A percentile compares a stretch with the other conserved stretches of the same genome.
Evolutionary conservation across 768 basidiomycete genomes (phyloP).

Genomic region (Daedaleopsis nitida): DNA sequence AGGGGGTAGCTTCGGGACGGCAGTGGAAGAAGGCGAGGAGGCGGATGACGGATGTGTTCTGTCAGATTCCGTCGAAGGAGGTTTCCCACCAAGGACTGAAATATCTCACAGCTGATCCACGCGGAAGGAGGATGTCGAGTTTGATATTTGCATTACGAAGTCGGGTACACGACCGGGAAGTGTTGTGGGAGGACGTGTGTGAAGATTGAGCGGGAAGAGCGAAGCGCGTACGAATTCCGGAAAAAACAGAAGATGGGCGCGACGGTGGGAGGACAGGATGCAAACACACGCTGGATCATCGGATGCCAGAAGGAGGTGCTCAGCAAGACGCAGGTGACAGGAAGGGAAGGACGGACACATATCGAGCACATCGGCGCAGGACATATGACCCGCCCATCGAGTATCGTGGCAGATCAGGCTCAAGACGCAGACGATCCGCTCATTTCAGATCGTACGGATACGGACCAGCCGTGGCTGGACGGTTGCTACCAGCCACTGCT

Average conservation of each 20-base stretch:
- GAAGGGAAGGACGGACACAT: constrained; percentile 1
- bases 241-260: constrained; percentile 8
- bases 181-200: constrained; percentile 4
- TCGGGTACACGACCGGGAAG: constrained; percentile 8
- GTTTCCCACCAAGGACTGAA: not conserved
- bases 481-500: no score
- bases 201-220: constrained; percentile 2
- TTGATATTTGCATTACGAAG: constrained; percentile 13
- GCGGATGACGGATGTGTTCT: not conserved
- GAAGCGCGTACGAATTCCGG: constrained; percentile 11
- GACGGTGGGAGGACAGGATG: constrained; percentile 2
- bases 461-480: constrained; percentile 3
- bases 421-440: constrained; percentile 17
- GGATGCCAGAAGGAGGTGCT: not conserved
- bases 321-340: constrained; percentile 9
- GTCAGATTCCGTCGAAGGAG: not conserved
- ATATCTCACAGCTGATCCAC: constrained; percentile 19
- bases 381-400: constrained; percentile 14
- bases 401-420: constrained; percentile 21
- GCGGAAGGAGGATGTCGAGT: constrained; percentile 17
- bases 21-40: not conserved
- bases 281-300: constrained; percentile 13
- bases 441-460: constrained; percentile 12
- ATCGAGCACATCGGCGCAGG: constrained; percentile 3
- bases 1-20: not conserved